A percentile compares a stretch with the other conserved stretches of the same genome.
These are phyloP conservation scores for Malus asiatica DNA, from an alignment of 306 rosid species.

Conservation along the genomic window DNA sequence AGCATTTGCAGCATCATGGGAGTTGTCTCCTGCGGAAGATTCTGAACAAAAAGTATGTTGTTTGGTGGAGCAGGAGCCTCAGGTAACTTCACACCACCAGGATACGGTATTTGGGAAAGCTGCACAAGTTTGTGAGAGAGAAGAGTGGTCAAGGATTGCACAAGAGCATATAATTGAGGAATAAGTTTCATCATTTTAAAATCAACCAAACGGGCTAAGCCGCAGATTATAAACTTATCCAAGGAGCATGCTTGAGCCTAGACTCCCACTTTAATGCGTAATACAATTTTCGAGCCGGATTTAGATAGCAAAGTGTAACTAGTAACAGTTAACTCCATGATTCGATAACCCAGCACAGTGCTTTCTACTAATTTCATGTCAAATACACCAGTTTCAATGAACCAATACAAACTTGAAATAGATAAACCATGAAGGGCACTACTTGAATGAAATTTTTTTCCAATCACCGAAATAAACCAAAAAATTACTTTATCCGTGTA, in stretches of 20 bases:
- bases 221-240: background rate
- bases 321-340: background rate
- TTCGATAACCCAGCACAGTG: background rate
- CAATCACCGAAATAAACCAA: background rate
- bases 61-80: conserved; percentile 99
- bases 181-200: background rate
- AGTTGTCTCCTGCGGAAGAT: conserved; percentile 83
- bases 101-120: conserved; percentile 68
- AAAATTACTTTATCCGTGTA: background rate
- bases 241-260: background rate
- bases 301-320: background rate
- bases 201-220: background rate
- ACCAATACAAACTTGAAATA: background rate
- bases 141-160: conserved; percentile 5
- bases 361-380: background rate
- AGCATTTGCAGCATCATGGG: conserved; percentile 99
- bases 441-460: background rate
- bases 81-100: conserved; percentile 80
- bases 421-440: background rate
- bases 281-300: background rate
- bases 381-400: background rate
- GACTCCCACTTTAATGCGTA: background rate
- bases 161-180: background rate
- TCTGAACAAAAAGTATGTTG: conserved; percentile 85
- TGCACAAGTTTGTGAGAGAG: conserved; percentile 24